Evolutionary conservation across 306 rosid species (phyloP).

Genomic region (Cicer chorassanicum): DNA sequence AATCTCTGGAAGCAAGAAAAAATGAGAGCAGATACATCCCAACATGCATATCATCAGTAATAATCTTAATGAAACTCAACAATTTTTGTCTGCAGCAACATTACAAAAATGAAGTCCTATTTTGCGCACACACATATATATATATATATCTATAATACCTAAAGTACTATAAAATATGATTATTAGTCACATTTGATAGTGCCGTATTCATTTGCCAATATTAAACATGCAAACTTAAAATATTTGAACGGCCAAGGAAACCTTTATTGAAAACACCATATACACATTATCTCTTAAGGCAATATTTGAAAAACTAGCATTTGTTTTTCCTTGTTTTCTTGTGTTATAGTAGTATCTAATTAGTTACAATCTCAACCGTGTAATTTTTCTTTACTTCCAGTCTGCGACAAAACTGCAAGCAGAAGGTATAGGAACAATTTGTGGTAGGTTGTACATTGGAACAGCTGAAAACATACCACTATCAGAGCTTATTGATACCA

Average conservation of each 20-base stretch:
- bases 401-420: slow-evolving; percentile 65
- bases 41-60: slow-evolving; percentile 71
- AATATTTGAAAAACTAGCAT: neutral
- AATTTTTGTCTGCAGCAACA: neutral
- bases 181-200: neutral
- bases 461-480: slow-evolving; percentile 76
- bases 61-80: slow-evolving; percentile 39
- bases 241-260: no score
- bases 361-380: neutral
- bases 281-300: neutral
- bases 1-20: slow-evolving; percentile 61
- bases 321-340: neutral
- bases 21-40: slow-evolving; percentile 52
- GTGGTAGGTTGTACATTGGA: slow-evolving; percentile 71
- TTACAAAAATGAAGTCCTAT: slow-evolving; percentile 14
- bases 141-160: neutral
- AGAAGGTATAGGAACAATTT: slow-evolving; percentile 68
- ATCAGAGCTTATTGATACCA: slow-evolving; percentile 75
- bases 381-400: slow-evolving; percentile 47
- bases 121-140: neutral
- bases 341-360: neutral
- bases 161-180: neutral
- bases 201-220: neutral
- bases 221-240: neutral
- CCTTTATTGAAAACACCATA: no score